Conservation (phyloP, 805 yeast genomes). For the Candida oleophila region DNA sequence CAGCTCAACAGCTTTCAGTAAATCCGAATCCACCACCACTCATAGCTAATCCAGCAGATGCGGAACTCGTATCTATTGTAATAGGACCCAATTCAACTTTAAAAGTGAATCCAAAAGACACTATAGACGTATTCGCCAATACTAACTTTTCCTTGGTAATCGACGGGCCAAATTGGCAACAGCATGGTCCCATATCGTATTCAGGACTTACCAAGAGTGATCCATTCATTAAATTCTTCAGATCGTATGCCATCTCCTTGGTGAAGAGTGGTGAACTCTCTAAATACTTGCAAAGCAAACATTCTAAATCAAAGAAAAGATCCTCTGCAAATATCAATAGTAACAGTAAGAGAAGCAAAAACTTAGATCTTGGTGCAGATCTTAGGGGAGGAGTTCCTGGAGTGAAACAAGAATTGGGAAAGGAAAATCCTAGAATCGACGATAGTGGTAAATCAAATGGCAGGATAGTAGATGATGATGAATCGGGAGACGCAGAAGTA, state of each 20-base stretch:
- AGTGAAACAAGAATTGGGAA: constrained; percentile 7
- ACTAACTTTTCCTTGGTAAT: constrained; percentile 34
- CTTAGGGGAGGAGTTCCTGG: constrained; percentile 9
- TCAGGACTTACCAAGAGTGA: constrained; percentile 41
- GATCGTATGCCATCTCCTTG: constrained; percentile 33
- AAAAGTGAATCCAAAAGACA: constrained; percentile 32
- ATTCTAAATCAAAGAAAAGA: constrained; percentile 9
- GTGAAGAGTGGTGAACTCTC: constrained; percentile 35
- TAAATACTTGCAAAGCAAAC: constrained; percentile 22
- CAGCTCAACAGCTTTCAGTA: not conserved
- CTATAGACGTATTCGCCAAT: constrained; percentile 29
- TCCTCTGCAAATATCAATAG: constrained; percentile 6
- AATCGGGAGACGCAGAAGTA: not conserved
- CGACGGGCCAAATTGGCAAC: constrained; percentile 40
- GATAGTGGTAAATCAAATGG: constrained; percentile 8
- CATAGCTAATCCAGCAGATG: not conserved
- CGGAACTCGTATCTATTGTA: constrained; percentile 24
- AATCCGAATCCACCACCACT: not conserved
- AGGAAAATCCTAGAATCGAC: constrained; percentile 3
- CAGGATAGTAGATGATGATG: constrained; percentile 1
- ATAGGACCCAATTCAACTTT: constrained; percentile 36
- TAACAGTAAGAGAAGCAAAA: constrained; percentile 2
- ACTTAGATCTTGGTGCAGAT: constrained; percentile 1
- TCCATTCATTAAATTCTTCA: constrained; percentile 34
- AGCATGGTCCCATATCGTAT: constrained; percentile 39